Percentiles rank a stretch among this genome's conserved stretches.
Conservation (phyloP, 306 rosid genomes). For the Cucurbita ficifolia region DNA sequence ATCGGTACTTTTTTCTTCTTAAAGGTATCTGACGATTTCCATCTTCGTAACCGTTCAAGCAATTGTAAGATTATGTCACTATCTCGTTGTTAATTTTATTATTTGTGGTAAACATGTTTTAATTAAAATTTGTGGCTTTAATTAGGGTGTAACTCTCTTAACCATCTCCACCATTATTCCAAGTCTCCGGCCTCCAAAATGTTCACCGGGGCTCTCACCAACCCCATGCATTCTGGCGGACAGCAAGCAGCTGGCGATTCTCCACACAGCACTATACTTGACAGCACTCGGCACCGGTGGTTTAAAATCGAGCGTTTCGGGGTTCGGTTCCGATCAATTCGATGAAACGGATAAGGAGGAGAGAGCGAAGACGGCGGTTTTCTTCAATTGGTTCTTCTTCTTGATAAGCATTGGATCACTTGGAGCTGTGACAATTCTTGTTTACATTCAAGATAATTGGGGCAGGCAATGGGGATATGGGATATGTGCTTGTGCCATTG, state of each 20-base stretch:
- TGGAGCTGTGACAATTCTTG: slow-evolving; percentile 50
- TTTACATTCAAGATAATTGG: slow-evolving; percentile 52
- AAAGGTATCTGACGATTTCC: slow-evolving; percentile 72
- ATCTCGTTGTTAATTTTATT: background rate
- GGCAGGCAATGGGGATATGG: slow-evolving; percentile 88
- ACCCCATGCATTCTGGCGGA: slow-evolving; percentile 31
- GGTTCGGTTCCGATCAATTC: slow-evolving; percentile 83
- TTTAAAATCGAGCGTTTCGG: slow-evolving; percentile 70
- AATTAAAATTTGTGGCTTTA: background rate
- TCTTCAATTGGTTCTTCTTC: slow-evolving; percentile 87
- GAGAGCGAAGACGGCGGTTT: slow-evolving; percentile 34
- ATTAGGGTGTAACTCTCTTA: slow-evolving; percentile 66
- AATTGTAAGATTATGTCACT: slow-evolving; percentile 28
- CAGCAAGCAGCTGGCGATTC: slow-evolving; percentile 30
- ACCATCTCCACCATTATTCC: slow-evolving; percentile 68
- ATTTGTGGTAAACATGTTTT: background rate
- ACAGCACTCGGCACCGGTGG: slow-evolving; percentile 85
- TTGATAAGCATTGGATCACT: slow-evolving; percentile 68
- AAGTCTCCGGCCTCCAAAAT: slow-evolving; percentile 69
- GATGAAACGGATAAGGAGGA: slow-evolving; percentile 43
- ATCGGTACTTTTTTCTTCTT: background rate
- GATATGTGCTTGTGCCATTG: slow-evolving; percentile 44
- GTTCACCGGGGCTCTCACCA: slow-evolving; percentile 6
- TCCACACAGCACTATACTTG: slow-evolving; percentile 49
- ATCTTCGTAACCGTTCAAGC: slow-evolving; percentile 77